phyloP scores from a whole-genome alignment of 176 grass and related monocot genomes.

The Bromus sterilis region DNA sequence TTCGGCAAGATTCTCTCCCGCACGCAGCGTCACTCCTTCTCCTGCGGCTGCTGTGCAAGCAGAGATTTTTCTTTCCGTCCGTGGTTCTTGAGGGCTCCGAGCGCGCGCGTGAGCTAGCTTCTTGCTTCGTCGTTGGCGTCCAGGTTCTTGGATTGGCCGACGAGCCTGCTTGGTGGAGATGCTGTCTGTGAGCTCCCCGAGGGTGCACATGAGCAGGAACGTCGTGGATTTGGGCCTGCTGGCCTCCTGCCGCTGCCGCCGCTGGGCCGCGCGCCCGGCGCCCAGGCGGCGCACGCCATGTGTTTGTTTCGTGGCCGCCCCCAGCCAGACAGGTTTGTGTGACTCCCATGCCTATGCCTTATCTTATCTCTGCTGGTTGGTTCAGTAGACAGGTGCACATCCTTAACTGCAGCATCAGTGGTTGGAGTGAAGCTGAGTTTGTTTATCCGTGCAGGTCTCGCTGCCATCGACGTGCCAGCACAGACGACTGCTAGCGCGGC shows the following conservation, averaged over 20 bases:
- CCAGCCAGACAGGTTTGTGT: constrained; percentile 45
- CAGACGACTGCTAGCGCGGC: constrained; percentile 6
- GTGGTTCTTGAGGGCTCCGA: constrained; percentile 8
- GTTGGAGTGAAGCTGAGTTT: neutral
- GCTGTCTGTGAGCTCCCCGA: constrained; percentile 60
- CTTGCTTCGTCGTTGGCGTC: neutral
- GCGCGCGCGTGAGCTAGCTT: neutral
- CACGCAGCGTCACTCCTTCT: neutral
- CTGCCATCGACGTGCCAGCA: constrained; percentile 29
- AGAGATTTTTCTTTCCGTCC: neutral
- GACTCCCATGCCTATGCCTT: neutral
- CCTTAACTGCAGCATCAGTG: neutral
- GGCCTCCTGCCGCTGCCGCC: constrained; percentile 18
- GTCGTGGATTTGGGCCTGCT: constrained; percentile 27
- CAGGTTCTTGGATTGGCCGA: neutral
- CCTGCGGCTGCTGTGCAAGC: neutral
- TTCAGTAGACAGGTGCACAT: neutral
- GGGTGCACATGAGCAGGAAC: constrained; percentile 42
- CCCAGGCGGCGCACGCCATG: constrained; percentile 43
- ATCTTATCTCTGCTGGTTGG: neutral
- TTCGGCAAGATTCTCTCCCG: neutral
- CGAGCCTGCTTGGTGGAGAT: constrained; percentile 12
- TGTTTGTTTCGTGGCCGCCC: constrained; percentile 64
- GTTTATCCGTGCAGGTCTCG: constrained; percentile 9
- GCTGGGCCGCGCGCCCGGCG: neutral